Evolutionary conservation across 306 rosid species (phyloP).

Genomic region (Carpinus fangiana): DNA sequence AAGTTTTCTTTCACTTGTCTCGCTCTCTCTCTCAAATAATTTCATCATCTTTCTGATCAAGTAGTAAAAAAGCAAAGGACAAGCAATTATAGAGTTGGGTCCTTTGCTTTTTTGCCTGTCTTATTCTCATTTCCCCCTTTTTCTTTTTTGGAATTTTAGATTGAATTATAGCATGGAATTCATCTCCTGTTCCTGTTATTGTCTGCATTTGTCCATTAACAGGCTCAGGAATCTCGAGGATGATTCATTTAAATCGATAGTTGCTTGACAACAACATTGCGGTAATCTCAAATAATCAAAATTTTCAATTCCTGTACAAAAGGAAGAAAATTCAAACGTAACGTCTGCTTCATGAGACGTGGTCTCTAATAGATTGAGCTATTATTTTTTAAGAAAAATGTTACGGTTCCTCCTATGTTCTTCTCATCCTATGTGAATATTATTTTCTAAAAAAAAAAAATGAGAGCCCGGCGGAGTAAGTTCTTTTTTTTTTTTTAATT

Average conservation of each 20-base stretch:
- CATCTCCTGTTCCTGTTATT: conserved; percentile 6
- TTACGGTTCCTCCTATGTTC: no score
- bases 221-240: conserved; percentile 17
- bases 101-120: conserved; percentile 30
- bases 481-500: no score
- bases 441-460: no score
- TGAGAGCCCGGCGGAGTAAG: no score
- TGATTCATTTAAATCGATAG: conserved; percentile 9
- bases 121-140: conserved; percentile 13
- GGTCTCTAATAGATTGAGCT: no score
- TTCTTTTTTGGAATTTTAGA: conserved; percentile 21
- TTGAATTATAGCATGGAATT: conserved; percentile 23
- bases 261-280: not conserved
- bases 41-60: conserved; percentile 5
- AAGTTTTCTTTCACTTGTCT: not conserved
- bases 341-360: no score
- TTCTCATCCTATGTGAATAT: no score
- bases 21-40: conserved; percentile 6
- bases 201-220: conserved; percentile 14
- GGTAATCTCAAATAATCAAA: not conserved
- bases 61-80: conserved; percentile 16
- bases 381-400: no score
- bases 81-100: conserved; percentile 28
- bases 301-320: not conserved
- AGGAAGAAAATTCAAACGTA: no score